Base-by-base conservation (phyloP, 78 protist species). In the Dictyostelium firmibasis region DNA sequence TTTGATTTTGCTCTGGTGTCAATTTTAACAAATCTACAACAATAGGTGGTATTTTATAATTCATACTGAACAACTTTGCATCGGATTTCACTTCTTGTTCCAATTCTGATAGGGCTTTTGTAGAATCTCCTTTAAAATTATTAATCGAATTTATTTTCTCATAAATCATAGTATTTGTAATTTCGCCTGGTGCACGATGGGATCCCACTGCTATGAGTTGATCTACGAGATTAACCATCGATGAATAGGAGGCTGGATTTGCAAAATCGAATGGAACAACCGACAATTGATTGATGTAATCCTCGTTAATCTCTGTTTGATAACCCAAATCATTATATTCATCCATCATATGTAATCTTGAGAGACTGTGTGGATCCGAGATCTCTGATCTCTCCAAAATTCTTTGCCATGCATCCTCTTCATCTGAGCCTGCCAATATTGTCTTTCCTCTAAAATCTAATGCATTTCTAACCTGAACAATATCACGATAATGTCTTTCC, bases 321-420 rank as follows among this genome's bases (percentile, higher is more conserved):
- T 35, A 23, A 43, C 93, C 93, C 5, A 88, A 50, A 64, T 88
- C 93, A 35, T 78, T 78, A 35, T 88, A 88, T 60, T 88, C 93
- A 70, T 88, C 93, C 41, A 18, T n/a, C 82, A 88, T 88, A 25
- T 53, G 41, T 10, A 38, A 35, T 77, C 93, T 81, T 1, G 64
- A 25, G 16, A 88, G 35, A 43, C 41, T 88, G 8, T 44, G 41
- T 60, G 93, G 93, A 50, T 88, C 93, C 8, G 50, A 16, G 27
- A 88, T 79, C 10, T 76, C 86, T 7, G 93, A 53, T 77, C 93
- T 81, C 44, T 76, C 81, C 41, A 88, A n/a, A 33, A 88, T 60
- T 77, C 93, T 81, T 31, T 79, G 36, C 93, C 93, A 88, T 10
- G 93, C 93, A 25, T 88, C 93, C n/a, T 88, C 86, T 35, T 77